Percentiles rank a stretch among this genome's conserved stretches.
Conservation (phyloP, 257 asterid species). For the Nicotiana otophora region DNA sequence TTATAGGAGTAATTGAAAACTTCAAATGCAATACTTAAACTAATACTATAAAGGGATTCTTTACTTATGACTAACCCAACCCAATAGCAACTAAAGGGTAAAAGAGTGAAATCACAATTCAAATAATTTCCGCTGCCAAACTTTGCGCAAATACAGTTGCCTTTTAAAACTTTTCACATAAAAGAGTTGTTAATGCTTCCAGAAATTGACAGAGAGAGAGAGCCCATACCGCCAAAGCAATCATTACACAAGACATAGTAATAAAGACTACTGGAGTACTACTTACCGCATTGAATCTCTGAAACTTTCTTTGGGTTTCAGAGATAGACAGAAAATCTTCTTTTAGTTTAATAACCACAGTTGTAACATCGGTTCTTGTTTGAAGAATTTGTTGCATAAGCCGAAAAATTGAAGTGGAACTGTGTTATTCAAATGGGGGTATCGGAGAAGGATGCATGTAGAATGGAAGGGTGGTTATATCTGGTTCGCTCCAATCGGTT, state of each 20-base stretch:
- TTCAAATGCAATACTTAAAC: too few species aligned
- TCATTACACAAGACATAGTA: background rate
- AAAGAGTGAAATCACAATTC: background rate
- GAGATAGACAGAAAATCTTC: background rate
- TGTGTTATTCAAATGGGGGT: conserved; percentile 31
- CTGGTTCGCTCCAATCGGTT: conserved; percentile 78
- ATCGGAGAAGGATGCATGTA: conserved; percentile 49
- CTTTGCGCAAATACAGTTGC: conserved; percentile 3
- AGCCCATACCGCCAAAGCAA: background rate
- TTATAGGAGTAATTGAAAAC: too few species aligned
- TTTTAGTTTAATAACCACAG: background rate
- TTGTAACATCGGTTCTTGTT: background rate
- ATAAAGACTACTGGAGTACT: background rate
- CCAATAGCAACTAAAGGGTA: background rate
- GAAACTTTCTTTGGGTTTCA: background rate
- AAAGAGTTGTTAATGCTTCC: background rate
- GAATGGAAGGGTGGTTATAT: conserved; percentile 96
- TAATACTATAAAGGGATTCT: too few species aligned
- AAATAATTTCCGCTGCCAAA: background rate
- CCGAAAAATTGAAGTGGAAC: background rate
- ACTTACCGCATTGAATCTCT: background rate
- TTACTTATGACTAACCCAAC: background rate
- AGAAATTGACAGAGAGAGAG: background rate
- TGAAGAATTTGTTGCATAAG: background rate
- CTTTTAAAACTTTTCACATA: background rate